Evolutionary conservation across 179 eudicot genomes (phyloP).

Genomic region (Gypsophila paniculata): DNA sequence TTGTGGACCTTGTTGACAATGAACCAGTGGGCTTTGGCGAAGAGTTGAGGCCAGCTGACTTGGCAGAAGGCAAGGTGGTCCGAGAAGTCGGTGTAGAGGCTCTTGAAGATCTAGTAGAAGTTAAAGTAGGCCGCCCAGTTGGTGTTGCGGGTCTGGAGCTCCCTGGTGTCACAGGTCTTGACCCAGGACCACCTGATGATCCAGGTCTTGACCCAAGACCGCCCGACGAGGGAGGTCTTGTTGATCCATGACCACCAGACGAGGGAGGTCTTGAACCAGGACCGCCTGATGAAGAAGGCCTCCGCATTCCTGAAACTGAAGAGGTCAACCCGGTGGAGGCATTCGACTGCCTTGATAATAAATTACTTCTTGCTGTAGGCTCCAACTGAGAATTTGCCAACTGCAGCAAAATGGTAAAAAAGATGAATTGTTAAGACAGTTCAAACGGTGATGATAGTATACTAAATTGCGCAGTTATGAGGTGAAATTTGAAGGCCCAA

Average conservation of each 20-base stretch:
- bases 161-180: constrained; percentile 60
- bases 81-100: constrained; percentile 45
- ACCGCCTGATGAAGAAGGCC: constrained; percentile 94
- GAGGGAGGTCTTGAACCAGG: constrained; percentile 72
- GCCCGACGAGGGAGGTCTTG: constrained; percentile 66
- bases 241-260: constrained; percentile 55
- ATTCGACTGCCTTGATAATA: constrained; percentile 54
- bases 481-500: neutral
- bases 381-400: constrained; percentile 69
- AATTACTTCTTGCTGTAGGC: constrained; percentile 49
- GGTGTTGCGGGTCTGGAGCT: constrained; percentile 93
- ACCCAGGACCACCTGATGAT: constrained; percentile 57
- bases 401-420: constrained; percentile 34
- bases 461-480: neutral
- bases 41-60: constrained; percentile 30
- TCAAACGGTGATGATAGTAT: neutral
- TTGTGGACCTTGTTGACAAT: constrained; percentile 36
- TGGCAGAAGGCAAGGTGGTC: constrained; percentile 37
- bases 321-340: constrained; percentile 57
- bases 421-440: constrained; percentile 9
- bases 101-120: constrained; percentile 52
- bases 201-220: constrained; percentile 44
- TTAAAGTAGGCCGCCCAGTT: constrained; percentile 66
- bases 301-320: constrained; percentile 57
- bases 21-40: constrained; percentile 42